phyloP scores from a whole-genome alignment of 116 monocot genomes.

The Thalassia testudinum region DNA sequence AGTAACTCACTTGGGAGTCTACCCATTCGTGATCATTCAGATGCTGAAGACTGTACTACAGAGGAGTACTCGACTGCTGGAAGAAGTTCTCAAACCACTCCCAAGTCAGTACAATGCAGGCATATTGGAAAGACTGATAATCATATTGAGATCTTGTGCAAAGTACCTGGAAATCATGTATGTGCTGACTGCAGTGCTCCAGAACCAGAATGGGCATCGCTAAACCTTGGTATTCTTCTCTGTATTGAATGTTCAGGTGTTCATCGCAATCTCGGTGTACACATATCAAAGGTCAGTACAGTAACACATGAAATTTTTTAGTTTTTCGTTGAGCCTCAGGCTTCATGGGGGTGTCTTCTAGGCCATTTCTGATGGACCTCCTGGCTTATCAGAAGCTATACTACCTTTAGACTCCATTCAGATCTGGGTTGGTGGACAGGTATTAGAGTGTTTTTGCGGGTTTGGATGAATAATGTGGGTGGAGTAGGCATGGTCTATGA shows the following conservation, averaged over 20 bases:
- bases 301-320: too few relatives aligned
- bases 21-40: constrained; percentile 49
- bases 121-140: constrained; percentile 60
- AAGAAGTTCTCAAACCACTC: constrained; percentile 28
- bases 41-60: constrained; percentile 38
- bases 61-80: constrained; percentile 46
- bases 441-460: too few relatives aligned
- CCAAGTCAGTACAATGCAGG: constrained; percentile 44
- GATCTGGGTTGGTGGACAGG: too few relatives aligned
- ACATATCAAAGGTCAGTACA: constrained; percentile 99
- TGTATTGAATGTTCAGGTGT: constrained; percentile 99
- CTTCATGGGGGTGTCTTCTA: too few relatives aligned
- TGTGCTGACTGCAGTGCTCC: constrained; percentile 94
- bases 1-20: constrained; percentile 78
- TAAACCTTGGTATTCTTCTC: constrained; percentile 91
- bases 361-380: too few relatives aligned
- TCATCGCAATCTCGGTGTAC: constrained; percentile 98
- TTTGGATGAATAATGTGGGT: too few relatives aligned
- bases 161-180: constrained; percentile 68
- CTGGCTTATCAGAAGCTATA: too few relatives aligned
- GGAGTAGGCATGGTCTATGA: too few relatives aligned
- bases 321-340: too few relatives aligned
- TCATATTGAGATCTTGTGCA: constrained; percentile 71
- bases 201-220: constrained; percentile 97
- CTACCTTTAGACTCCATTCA: too few relatives aligned